Evolutionary conservation across 2,329 filamentous ascomycete genomes (phyloP), one percentile per base, ranked within the genome.

Genomic region (Helotiales sp.): DNA sequence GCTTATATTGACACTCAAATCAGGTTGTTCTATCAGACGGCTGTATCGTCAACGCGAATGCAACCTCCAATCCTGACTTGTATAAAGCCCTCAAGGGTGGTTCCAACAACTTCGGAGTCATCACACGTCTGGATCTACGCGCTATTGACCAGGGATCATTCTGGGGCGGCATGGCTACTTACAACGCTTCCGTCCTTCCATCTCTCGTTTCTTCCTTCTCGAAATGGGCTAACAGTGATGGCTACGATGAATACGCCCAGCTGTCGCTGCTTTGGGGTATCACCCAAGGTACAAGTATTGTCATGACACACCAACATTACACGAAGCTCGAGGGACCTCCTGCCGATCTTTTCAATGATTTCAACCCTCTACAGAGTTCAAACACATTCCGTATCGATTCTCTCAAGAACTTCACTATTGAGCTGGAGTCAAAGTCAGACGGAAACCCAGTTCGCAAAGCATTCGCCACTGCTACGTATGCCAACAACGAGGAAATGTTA

Each of bases 81-180:
- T 73, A 68, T 55, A 72, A 63, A 63, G 71, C 70, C 24, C 60
- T 73, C 9, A 66, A 67, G 30, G 72, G 71, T 6, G 72, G 71
- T 17, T 68, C 67, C 7, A 40, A 22, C 15, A 40, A 40, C 36
- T 40, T 8, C 17, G 36, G 36, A 12, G 47, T 61, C 30, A 54
- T 63, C 13, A 63, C 60, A 22, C 54, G 58, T 12, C 55, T 60
- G 25, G 58, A 63, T 48, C 48, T 58, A 5, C 22, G 29, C 3
- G 38, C 60, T 3, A 51, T 63, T 1, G 59, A 48, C 1, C 59
- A 63, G 49, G 56, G 58, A 3, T 33, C 8, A 9, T 48, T 48
- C 15, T 48, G 44, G 44, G 44, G 44, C 53, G n/a, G 33, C 59
- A 27, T 63, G 50, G 57, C 12, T 27, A 27, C 30, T 29, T 48